Base-by-base conservation (phyloP, 2,329 filamentous ascomycete species). In the Myriangium duriaei region DNA sequence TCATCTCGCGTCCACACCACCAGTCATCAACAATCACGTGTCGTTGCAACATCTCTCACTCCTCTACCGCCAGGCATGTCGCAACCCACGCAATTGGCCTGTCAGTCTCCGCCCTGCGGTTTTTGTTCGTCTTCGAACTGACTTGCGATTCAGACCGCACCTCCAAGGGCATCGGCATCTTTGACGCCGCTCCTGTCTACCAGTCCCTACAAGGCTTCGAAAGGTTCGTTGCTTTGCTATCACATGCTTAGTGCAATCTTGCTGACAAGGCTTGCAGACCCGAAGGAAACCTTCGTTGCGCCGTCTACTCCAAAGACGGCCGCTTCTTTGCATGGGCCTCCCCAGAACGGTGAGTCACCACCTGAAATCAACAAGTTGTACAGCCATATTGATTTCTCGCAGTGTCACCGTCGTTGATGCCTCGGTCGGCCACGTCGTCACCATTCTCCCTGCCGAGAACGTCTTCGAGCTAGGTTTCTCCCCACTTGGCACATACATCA, bases 391-490 rank as follows among this genome's bases (percentile, higher is more conserved):
- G 24, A 39, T 30, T 18, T 42, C 12, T 48, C 41, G 48, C 5
- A 17, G 77, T 56, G 87, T 98, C 54, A 79, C 72, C 50, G 79
- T 96, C 48, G 71, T 92, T 52, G 84, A 96, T 59, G 74, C 88
- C 46, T 81, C 80, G 31, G 71, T 68, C 48, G 88, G 87, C 52
- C 67, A 79, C 50, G 64, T 81, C 49, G 67, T 93, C 54, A 76
- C 85, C 45, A 78, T 72, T 24, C 72, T 98, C 34, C 72, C 79
- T 42, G 75, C 86, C 30, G 66, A 79, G 42, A 88, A 92, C 56
- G 86, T 96, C 47, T 94, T 84, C 65, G 91, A 98, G 60, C 68
- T 98, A 43, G 84, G 80, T 47, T 98, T 98, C 65, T 98, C 91
- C 16, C 91, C 88, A 4, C 71, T 78, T 40, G 91, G 91, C 44